phyloP scores from a whole-genome alignment of 495 filamentous ascomycete species.

The Neurospora discreta region DNA sequence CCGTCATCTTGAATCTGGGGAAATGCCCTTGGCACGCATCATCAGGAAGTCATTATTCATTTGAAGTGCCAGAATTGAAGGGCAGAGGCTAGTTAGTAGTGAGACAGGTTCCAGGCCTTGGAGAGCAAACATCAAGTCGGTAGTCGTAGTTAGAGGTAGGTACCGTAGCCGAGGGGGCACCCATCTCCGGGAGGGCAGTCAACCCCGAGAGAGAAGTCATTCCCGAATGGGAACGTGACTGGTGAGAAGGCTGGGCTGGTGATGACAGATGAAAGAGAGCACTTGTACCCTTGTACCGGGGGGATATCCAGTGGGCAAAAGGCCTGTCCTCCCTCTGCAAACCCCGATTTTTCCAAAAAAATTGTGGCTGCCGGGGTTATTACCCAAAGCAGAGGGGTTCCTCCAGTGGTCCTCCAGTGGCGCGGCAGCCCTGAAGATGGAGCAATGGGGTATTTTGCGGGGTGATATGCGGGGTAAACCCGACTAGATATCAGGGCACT shows the following conservation, averaged over 20 bases:
- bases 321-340: no score
- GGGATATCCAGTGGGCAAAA: no score
- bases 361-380: no score
- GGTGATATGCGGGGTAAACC: not conserved
- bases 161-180: not conserved
- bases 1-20: not conserved
- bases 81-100: not conserved
- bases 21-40: not conserved
- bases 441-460: not conserved
- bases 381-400: no score
- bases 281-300: no score
- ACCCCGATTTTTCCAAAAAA: no score
- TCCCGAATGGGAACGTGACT: no score
- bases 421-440: not conserved
- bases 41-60: not conserved
- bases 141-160: not conserved
- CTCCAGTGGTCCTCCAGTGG: no score
- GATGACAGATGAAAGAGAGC: not conserved
- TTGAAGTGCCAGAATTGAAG: not conserved
- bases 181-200: not conserved
- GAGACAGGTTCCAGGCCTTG: not conserved
- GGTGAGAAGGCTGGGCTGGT: not conserved
- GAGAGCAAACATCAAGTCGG: not conserved
- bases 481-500: no score
- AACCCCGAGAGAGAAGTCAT: not conserved